These are phyloP conservation scores for Platanthera zijinensis DNA, from an alignment of 106 monocot genomes.

Conservation along the genomic window DNA sequence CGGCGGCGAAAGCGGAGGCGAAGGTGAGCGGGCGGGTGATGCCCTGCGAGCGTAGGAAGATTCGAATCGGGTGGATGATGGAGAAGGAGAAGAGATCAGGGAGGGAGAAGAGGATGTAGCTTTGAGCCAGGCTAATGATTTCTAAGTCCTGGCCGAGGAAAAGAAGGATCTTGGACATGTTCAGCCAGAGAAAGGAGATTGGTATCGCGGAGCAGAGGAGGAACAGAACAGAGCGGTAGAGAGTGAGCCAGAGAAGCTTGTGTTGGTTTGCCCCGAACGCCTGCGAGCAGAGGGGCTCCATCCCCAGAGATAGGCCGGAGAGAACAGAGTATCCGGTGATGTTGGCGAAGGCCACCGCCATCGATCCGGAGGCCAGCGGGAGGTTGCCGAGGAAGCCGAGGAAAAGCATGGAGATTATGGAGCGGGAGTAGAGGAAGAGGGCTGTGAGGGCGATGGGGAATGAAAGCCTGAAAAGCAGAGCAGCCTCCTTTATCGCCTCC, in stretches of 20 bases:
- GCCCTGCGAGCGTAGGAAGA: conserved; percentile 27
- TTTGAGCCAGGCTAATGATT: conserved; percentile 11
- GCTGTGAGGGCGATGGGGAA: conserved; percentile 21
- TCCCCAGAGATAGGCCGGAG: conserved; percentile 49
- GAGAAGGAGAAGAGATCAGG: conserved; percentile 28
- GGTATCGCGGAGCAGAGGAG: conserved; percentile 19
- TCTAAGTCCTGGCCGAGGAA: conserved; percentile 19
- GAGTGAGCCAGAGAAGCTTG: conserved; percentile 19
- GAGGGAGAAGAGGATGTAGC: conserved; percentile 15
- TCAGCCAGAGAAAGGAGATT: conserved; percentile 25
- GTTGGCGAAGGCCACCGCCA: conserved; percentile 49
- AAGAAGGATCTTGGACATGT: conserved; percentile 12
- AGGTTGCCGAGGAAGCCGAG: conserved; percentile 19
- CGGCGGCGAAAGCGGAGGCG: conserved; percentile 16
- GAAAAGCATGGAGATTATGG: conserved; percentile 22
- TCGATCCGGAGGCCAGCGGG: conserved; percentile 20
- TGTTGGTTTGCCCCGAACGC: conserved; percentile 37
- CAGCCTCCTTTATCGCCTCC: conserved; percentile 5
- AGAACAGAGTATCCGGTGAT: conserved; percentile 75
- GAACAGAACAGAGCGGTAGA: conserved; percentile 22
- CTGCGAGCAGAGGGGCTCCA: conserved; percentile 58
- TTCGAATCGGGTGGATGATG: conserved; percentile 27
- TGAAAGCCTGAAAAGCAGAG: conserved; percentile 5
- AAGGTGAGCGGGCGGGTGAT: conserved; percentile 19
- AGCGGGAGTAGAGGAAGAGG: conserved; percentile 19